phyloP scores from a whole-genome alignment of 2,329 filamentous ascomycete species.

The Alternaria angustiovoidea region DNA sequence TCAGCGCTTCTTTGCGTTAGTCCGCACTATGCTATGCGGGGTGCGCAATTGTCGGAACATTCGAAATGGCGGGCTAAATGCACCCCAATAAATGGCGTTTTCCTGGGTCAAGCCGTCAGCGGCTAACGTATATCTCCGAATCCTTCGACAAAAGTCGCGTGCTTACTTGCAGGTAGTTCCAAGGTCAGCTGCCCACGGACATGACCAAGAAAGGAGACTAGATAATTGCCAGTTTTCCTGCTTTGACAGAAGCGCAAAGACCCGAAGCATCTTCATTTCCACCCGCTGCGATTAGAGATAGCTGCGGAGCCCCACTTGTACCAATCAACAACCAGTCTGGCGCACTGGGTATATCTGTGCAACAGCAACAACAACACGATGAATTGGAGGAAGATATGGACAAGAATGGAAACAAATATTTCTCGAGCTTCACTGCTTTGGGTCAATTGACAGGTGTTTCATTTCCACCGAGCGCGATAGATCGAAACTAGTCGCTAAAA shows the following conservation, averaged over 20 bases:
- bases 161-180: not conserved
- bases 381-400: not conserved
- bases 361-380: too few species aligned
- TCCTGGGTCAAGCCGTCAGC: not conserved
- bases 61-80: conserved; percentile 15
- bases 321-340: too few species aligned
- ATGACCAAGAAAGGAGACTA: conserved; percentile 24
- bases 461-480: conserved; percentile 5
- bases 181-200: conserved; percentile 26
- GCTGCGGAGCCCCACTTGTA: too few species aligned
- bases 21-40: conserved; percentile 19
- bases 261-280: not conserved
- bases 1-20: conserved; percentile 14
- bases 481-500: conserved; percentile 18
- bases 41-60: conserved; percentile 23
- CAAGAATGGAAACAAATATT: conserved; percentile 15
- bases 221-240: not conserved
- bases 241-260: not conserved
- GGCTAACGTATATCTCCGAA: conserved; percentile 3
- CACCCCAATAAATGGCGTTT: not conserved
- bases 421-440: too few species aligned
- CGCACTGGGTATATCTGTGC: too few species aligned
- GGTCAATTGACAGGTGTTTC: not conserved
- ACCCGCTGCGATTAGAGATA: not conserved
- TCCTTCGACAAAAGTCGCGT: not conserved